A percentile compares a stretch with the other conserved stretches of the same genome.
phyloP scores from a whole-genome alignment of 2,329 filamentous ascomycete genomes.

The Paraphoma chrysanthemicola region DNA sequence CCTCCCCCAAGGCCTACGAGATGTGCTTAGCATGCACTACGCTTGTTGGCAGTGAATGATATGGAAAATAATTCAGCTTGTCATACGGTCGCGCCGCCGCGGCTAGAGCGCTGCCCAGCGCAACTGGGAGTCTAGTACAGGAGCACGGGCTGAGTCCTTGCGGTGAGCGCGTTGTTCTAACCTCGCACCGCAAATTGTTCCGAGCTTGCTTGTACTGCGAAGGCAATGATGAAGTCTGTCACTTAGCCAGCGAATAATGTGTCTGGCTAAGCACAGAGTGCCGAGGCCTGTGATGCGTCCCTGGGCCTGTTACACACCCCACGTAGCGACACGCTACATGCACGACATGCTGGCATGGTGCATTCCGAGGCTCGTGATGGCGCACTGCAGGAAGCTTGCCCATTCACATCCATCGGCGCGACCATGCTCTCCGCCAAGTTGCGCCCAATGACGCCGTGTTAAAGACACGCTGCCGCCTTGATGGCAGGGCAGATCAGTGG shows the following conservation, averaged over 20 bases:
- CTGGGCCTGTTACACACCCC: not conserved
- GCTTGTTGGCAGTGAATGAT: no score
- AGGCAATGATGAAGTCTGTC: no score
- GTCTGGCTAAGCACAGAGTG: no score
- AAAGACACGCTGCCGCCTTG: conserved; percentile 3
- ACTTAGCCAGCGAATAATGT: no score
- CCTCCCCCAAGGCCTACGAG: not conserved
- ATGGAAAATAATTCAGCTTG: no score
- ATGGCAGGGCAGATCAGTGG: not conserved
- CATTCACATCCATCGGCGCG: conserved; percentile 14
- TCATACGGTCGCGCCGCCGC: no score
- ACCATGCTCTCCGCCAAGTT: conserved; percentile 21
- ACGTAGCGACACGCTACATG: not conserved
- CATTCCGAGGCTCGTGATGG: conserved; percentile 15
- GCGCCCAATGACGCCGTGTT: conserved; percentile 16
- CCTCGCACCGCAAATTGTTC: no score
- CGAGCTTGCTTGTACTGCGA: no score
- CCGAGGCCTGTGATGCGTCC: not conserved
- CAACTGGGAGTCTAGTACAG: no score
- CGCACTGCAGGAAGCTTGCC: conserved; percentile 7
- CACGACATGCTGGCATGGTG: conserved; percentile 3
- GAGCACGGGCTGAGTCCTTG: no score
- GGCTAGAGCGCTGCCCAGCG: no score
- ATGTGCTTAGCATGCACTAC: not conserved
- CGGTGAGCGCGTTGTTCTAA: no score